A percentile compares a stretch with the other conserved stretches of the same genome.
These are phyloP conservation scores for Monilinia laxa DNA, from an alignment of 2,329 filamentous ascomycete species.

Conservation along the genomic window DNA sequence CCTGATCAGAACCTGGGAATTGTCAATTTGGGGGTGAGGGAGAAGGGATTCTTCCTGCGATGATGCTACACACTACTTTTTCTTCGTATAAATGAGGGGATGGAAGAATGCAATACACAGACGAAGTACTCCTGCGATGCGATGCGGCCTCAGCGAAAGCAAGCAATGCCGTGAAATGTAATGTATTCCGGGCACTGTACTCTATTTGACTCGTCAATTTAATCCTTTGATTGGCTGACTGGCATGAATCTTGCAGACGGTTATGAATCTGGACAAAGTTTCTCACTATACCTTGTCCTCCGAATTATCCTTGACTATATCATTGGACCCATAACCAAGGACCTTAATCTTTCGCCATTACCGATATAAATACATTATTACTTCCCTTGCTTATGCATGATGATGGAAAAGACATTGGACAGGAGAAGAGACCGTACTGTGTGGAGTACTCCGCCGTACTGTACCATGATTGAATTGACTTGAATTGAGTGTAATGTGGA, in stretches of 20 bases:
- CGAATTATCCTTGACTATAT: slow-evolving; percentile 4
- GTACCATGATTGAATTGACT: background rate
- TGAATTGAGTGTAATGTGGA: background rate
- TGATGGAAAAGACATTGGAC: slow-evolving; percentile 13
- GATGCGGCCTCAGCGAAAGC: background rate
- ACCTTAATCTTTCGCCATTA: background rate
- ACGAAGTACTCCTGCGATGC: background rate
- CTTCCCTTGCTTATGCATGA: slow-evolving; percentile 15
- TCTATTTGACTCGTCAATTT: slow-evolving; percentile 11
- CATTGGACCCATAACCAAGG: background rate
- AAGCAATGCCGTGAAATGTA: background rate
- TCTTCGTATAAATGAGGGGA: slow-evolving; percentile 11
- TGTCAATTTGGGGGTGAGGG: background rate
- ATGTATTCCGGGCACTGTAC: background rate
- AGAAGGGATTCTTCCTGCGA: slow-evolving; percentile 1
- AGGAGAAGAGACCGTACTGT: background rate
- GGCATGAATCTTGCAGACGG: slow-evolving; percentile 17
- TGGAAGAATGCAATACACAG: background rate
- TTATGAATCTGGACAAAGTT: slow-evolving; percentile 16
- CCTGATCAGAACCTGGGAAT: slow-evolving; percentile 6
- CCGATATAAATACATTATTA: background rate
- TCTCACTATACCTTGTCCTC: slow-evolving; percentile 1
- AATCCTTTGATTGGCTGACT: background rate
- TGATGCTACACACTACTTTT: background rate
- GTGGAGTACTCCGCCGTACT: too few relatives aligned